Evolutionary conservation across 805 yeast species (phyloP), one percentile per base, ranked within the genome.

Genomic region (Candida lessepsii): DNA sequence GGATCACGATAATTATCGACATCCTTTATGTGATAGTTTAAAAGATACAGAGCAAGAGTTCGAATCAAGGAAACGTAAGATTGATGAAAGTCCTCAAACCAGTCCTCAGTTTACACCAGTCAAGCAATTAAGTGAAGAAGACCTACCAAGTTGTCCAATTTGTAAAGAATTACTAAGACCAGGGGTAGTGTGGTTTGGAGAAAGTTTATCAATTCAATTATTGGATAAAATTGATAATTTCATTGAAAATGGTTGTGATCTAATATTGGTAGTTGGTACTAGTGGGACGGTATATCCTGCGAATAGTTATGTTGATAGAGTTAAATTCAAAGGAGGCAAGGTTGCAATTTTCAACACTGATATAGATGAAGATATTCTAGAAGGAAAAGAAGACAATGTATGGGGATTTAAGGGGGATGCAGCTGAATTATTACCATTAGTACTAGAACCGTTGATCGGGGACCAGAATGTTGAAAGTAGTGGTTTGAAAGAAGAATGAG

Each of bases 181-280:
- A 0, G 96, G 93, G 0, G 95, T 89, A 3, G 90, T 88, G 5
- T 89, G 96, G 96, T 87, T 84, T 61, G 96, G 96, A n/a, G 97
- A 89, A 60, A 73, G 88, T 11, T 63, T 89, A 32, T 87, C 95
- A 0, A 58, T 86, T 40, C 63, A 63, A 35, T 73, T 71, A 9
- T 74, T 89, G 42, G 81, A 80, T 45, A 63, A 63, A 30, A 87
- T 86, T 4, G 96, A 88, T 61, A 78, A 75, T 31, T 88, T 85
- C 50, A 70, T 87, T 5, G 73, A 77, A 48, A 53, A 65, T 9
- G 65, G 55, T 1, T 81, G 86, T 16, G 96, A 88, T 52, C 61
- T 89, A 52, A 80, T 87, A 3, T 63, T 88, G 37, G 95, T 89
- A 11, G 77, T 89, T 6, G 96, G 96, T 2, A 86, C 96, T 2